phyloP scores from a whole-genome alignment of 1,284 basidiomycete species.

The Microstroma glucosiphilum region DNA sequence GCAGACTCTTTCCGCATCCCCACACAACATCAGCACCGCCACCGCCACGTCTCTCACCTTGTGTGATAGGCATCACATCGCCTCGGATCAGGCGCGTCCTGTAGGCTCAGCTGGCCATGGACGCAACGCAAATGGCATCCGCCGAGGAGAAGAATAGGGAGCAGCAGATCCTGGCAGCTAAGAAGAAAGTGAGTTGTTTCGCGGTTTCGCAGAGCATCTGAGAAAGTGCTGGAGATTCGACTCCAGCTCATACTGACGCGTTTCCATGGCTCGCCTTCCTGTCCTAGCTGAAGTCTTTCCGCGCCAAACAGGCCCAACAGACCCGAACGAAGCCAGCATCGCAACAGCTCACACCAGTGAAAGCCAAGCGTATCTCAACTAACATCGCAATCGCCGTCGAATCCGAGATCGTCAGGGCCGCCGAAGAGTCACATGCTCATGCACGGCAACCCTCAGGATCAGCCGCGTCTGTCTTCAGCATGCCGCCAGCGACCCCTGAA shows the following conservation, averaged over 20 bases:
- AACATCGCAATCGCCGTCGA: slow-evolving; percentile 10
- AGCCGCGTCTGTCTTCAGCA: slow-evolving; percentile 18
- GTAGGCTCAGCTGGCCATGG: too few species aligned
- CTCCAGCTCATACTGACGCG: neutral
- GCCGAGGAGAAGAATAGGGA: slow-evolving; percentile 17
- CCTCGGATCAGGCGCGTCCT: too few species aligned
- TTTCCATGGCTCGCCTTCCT: neutral
- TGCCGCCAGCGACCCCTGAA: slow-evolving; percentile 10
- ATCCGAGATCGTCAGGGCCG: slow-evolving; percentile 5
- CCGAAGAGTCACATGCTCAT: slow-evolving; percentile 9
- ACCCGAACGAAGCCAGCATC: slow-evolving; percentile 18
- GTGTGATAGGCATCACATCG: too few species aligned
- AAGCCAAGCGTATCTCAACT: slow-evolving; percentile 17
- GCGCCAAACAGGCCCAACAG: slow-evolving; percentile 39
- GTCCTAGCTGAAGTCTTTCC: slow-evolving; percentile 36
- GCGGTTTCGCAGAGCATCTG: too few species aligned
- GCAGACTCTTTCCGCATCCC: too few species aligned
- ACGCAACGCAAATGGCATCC: too few species aligned
- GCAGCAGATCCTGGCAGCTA: slow-evolving; percentile 35
- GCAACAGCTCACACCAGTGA: slow-evolving; percentile 18
- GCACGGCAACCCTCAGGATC: slow-evolving; percentile 10
- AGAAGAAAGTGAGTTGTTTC: slow-evolving; percentile 31
- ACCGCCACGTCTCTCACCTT: too few species aligned
- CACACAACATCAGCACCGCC: too few species aligned
- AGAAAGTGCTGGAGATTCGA: neutral